These are phyloP conservation scores for Pseudogymnoascus destructans DNA, from an alignment of 2,329 filamentous ascomycete genomes.

Conservation along the genomic window DNA sequence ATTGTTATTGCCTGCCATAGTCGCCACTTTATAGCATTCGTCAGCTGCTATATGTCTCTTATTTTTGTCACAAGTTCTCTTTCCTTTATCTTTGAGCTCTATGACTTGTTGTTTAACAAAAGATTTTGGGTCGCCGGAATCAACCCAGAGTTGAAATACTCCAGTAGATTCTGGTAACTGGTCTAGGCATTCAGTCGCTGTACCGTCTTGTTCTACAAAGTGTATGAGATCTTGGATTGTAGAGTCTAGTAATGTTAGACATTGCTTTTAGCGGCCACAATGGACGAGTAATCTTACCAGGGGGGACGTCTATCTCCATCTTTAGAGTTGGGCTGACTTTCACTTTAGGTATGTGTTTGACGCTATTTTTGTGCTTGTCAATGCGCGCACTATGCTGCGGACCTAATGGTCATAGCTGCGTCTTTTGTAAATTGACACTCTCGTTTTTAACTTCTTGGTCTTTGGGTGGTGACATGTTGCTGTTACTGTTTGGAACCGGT, in stretches of 20 bases:
- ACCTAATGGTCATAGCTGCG: background rate
- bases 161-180: background rate
- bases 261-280: background rate
- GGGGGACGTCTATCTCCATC: background rate
- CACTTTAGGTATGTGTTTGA: background rate
- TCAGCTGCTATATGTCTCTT: conserved; percentile 12
- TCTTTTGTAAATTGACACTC: background rate
- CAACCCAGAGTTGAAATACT: background rate
- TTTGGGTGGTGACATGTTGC: background rate
- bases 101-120: conserved; percentile 11
- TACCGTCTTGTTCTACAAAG: conserved; percentile 13
- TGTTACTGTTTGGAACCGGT: conserved; percentile 8
- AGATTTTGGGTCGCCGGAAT: background rate
- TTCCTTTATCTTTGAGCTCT: conserved; percentile 4
- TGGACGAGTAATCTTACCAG: background rate
- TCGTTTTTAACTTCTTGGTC: background rate
- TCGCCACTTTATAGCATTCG: background rate
- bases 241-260: background rate
- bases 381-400: background rate
- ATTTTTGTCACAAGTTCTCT: conserved; percentile 8
- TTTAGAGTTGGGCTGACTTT: background rate
- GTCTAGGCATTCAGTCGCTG: conserved; percentile 9
- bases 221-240: conserved; percentile 5
- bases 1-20: conserved; percentile 12
- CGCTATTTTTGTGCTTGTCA: background rate